Evolutionary conservation across 2,329 filamentous ascomycete species (phyloP), one percentile per base, ranked within the genome.

Genomic region (Chrysosporium queenslandicum): DNA sequence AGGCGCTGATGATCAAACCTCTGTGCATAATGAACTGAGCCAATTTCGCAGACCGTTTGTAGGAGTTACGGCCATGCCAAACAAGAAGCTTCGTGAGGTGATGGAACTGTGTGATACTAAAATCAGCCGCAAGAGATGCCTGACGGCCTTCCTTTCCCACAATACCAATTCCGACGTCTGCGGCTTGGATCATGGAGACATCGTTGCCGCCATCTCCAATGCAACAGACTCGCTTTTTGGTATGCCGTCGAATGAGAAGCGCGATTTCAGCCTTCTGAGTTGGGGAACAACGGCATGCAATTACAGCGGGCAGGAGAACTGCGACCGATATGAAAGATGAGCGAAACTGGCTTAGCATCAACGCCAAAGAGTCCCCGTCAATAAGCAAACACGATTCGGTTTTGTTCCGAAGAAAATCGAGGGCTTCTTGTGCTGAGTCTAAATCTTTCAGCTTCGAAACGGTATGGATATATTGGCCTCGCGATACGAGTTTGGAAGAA

Each of bases 191-290:
- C 92, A 98, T 98, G 60, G 85, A 91, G 4, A 98, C 92, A 66
- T 98, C 94, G 70, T 98, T 98, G 61, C 94, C 92, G 59, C 92
- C 92, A 64, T 98, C 92, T 34, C 92, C 92, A 60, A 98, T 98
- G 65, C 92, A 97, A 71, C 90, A 95, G 14, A 97, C 87, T 12
- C 94, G 85, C 70, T 97, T 97, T 68, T 87, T 89, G 18, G 92
- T 98, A 69, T 87, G 84, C 47, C 86, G 80, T 56, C 90, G 87
- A 71, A 98, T 98, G 46, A 97, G 78, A 59, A 80, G 82, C 8
- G 94, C 92, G 36, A 98, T 79, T 61, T 97, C 91, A 39, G 92
- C 94, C 69, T 98, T 98, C 64, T 98, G 92, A 0, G 87, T 96
- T 0, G 92, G 94, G 6, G 89, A 95, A 72, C 92, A 98, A 39